Percentiles rank a stretch among this genome's conserved stretches.
Conservation (phyloP, 2,329 filamentous ascomycete species). For the Mariannaea elegans region DNA sequence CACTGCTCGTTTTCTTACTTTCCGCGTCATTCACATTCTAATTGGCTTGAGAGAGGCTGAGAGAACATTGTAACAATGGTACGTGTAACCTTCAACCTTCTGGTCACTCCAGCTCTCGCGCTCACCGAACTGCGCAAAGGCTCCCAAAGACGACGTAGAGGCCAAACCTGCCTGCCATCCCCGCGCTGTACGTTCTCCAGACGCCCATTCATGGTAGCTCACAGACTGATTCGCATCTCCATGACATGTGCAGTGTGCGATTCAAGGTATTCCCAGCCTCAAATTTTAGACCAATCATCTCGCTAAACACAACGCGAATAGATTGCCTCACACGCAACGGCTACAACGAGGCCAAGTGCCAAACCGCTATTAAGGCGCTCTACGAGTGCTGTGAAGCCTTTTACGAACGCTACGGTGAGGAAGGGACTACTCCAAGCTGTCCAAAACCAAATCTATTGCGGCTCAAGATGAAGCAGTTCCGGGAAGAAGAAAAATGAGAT, state of each 20-base stretch:
- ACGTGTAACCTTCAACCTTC: not conserved
- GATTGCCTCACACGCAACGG: constrained; percentile 86
- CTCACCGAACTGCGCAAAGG: constrained; percentile 24
- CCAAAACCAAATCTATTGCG: constrained; percentile 82
- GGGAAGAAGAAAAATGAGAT: constrained; percentile 55
- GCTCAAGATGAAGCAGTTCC: constrained; percentile 82
- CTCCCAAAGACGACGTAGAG: constrained; percentile 74
- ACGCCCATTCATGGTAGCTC: not conserved
- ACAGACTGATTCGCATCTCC: constrained; percentile 11
- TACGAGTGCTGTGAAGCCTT: constrained; percentile 95
- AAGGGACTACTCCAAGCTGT: constrained; percentile 82
- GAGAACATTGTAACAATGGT: constrained; percentile 12
- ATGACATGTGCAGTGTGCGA: constrained; percentile 74
- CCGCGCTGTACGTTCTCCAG: constrained; percentile 70
- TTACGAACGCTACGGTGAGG: constrained; percentile 81
- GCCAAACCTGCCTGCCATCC: constrained; percentile 85
- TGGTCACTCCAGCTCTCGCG: not conserved
- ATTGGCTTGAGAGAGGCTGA: not conserved
- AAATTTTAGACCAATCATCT: not conserved
- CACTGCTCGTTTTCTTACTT: not conserved
- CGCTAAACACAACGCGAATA: constrained; percentile 48
- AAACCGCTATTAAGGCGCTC: constrained; percentile 79
- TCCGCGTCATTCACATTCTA: not conserved
- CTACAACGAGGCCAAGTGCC: constrained; percentile 87
- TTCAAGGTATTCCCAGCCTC: constrained; percentile 71